These are phyloP conservation scores for Dysphania ambrosioides DNA, from an alignment of 148 eudicot genomes.

Conservation along the genomic window DNA sequence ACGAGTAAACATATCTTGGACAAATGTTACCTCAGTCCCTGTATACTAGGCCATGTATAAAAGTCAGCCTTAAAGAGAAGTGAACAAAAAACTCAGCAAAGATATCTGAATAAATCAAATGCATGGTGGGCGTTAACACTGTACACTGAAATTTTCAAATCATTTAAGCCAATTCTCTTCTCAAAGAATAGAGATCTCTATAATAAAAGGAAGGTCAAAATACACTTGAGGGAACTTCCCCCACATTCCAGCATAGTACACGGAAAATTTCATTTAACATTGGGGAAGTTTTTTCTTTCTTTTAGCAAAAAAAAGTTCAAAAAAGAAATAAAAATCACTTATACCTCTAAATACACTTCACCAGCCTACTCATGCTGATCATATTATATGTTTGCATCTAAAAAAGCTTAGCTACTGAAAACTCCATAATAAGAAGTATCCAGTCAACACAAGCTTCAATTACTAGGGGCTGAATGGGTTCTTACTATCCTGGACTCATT, in stretches of 20 bases:
- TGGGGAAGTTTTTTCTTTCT: background rate
- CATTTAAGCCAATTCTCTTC: too few relatives aligned
- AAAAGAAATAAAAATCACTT: constrained; percentile 13
- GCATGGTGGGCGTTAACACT: too few relatives aligned
- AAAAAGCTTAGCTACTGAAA: constrained; percentile 5
- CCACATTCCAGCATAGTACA: constrained; percentile 29
- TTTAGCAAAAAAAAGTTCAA: background rate
- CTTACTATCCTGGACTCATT: constrained; percentile 21
- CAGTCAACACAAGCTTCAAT: constrained; percentile 10
- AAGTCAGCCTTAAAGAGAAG: too few relatives aligned
- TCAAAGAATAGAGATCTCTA: constrained; percentile 32
- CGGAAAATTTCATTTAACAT: constrained; percentile 11
- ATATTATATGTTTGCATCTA: background rate
- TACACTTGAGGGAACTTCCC: constrained; percentile 27
- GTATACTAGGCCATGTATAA: too few relatives aligned
- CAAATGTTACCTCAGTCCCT: too few relatives aligned
- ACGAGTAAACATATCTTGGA: too few relatives aligned
- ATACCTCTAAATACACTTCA: constrained; percentile 34
- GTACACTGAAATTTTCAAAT: too few relatives aligned
- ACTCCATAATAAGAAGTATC: constrained; percentile 3
- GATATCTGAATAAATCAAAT: too few relatives aligned
- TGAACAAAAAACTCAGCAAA: too few relatives aligned
- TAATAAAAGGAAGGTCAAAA: constrained; percentile 26
- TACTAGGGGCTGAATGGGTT: constrained; percentile 11
- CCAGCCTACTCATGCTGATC: constrained; percentile 13